Conservation (phyloP, 2,329 filamentous ascomycete species). For the Didymella arachidicola region DNA sequence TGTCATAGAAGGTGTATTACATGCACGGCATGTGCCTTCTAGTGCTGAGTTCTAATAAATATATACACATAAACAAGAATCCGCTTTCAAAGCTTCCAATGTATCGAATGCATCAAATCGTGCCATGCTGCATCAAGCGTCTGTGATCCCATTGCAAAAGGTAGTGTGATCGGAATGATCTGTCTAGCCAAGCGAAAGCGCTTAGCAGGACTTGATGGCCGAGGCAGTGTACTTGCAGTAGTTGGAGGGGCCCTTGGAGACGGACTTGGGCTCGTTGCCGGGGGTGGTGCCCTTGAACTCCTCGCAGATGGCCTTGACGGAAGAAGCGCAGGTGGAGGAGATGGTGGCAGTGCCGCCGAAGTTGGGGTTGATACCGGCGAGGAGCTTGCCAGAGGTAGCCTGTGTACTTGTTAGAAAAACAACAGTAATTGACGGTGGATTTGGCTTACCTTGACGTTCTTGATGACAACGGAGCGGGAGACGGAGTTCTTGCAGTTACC, state of each 20-base stretch:
- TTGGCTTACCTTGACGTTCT: conserved; percentile 53
- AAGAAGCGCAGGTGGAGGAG: conserved; percentile 41
- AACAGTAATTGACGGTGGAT: conserved; percentile 34
- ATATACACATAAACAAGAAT: conserved; percentile 36
- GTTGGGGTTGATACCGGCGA: conserved; percentile 62
- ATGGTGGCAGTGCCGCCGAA: conserved; percentile 60
- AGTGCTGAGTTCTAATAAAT: conserved; percentile 6
- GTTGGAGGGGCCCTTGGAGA: conserved; percentile 40
- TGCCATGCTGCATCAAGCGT: conserved; percentile 24
- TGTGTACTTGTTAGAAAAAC: not conserved
- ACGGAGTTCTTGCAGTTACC: conserved; percentile 59
- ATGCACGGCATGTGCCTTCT: conserved; percentile 19
- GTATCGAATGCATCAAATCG: conserved; percentile 21
- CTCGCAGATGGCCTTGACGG: conserved; percentile 46
- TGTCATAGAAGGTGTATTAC: conserved; percentile 1
- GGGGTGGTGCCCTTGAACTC: conserved; percentile 45
- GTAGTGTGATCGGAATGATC: not conserved
- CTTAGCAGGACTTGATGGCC: conserved; percentile 44
- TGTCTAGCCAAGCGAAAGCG: not conserved
- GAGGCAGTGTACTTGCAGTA: conserved; percentile 45
- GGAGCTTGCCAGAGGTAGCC: conserved; percentile 52
- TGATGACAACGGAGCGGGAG: conserved; percentile 55
- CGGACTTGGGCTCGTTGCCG: conserved; percentile 40
- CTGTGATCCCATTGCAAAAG: conserved; percentile 12
- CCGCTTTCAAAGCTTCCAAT: conserved; percentile 25